Base-by-base conservation (phyloP, 192 early-diverging fungal species). In the Coemansia sp. region DNA sequence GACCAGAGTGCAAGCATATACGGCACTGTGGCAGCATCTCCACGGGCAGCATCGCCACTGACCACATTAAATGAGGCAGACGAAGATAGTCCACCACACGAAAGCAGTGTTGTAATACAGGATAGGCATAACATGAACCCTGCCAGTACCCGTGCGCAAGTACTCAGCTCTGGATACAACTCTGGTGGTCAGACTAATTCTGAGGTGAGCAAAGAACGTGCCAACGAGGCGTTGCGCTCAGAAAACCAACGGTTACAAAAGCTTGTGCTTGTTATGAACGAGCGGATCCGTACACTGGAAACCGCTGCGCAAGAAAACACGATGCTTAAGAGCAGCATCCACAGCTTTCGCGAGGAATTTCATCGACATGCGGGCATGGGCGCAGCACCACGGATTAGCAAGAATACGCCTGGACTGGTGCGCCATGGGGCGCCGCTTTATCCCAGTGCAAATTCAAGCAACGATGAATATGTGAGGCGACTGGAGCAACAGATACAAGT, bases 281-380 rank as follows among this genome's bases (percentile, higher is more conserved):
- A 84, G 64, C 71, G 77, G 1, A 68, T 84, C 11, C 69, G 73
- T 32, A 70, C 67, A 23, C 65, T 84, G 6, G 81, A 79, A 58
- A 72, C 72, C 19, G 81, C 81, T 6, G 81, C 81, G 1, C 81
- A 79, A 23, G 81, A 84, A 42, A 84, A 79, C 70, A 84, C 71
- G 50, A 79, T 84, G 74, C 71, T 84, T 2, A 84, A 79, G 45
- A 84, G 81, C 63, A 84, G 81, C 48, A 84, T 84, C n/a, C 68
- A 75, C 11, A 84, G 66, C 56, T 79, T 84, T 64, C 72, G 76
- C 0, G 81, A 84, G 41, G 76, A 84, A 57, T 84, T 84, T 23
- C 75, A 79, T 52, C 77, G 74, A 3, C 81, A 84, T 65, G 81
- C 81, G 19, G 77, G 74, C 48, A 74, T 65, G 6, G 75, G 64